Evolutionary conservation across 2,329 filamentous ascomycete species (phyloP).

Genomic region (Xylaria sp.): DNA sequence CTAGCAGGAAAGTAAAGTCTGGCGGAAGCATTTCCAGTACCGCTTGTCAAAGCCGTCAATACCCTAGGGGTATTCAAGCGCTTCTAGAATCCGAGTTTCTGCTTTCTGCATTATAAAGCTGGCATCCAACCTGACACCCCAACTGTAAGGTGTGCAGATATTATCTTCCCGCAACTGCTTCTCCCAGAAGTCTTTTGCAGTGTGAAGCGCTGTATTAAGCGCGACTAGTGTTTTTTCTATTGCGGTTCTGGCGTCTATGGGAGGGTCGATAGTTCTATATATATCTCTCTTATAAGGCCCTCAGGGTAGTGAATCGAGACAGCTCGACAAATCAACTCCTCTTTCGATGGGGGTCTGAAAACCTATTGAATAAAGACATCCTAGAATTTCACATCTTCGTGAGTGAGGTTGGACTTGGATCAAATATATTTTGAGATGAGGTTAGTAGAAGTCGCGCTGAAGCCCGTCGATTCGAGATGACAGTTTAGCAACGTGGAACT

Average conservation of each 20-base stretch:
- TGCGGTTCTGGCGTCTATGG: neutral
- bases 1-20: neutral
- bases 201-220: conserved; percentile 1
- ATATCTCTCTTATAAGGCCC: conserved; percentile 21
- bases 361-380: conserved; percentile 11
- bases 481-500: neutral
- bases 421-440: conserved; percentile 1
- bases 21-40: neutral
- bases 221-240: neutral
- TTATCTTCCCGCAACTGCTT: neutral
- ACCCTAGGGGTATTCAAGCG: neutral
- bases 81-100: conserved; percentile 4
- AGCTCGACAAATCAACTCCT: conserved; percentile 29
- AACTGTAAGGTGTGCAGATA: conserved; percentile 4
- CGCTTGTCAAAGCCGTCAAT: neutral
- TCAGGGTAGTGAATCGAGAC: conserved; percentile 19
- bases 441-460: neutral
- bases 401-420: neutral
- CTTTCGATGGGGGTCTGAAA: conserved; percentile 14
- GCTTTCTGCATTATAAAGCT: conserved; percentile 19
- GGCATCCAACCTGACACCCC: conserved; percentile 11
- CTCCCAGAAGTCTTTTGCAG: neutral
- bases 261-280: neutral
- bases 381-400: conserved; percentile 17
- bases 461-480: neutral